Percentiles rank a stretch among this genome's conserved stretches.
Evolutionary conservation across 75 land plant genomes (phyloP).

Genomic region (Pinus taeda): DNA sequence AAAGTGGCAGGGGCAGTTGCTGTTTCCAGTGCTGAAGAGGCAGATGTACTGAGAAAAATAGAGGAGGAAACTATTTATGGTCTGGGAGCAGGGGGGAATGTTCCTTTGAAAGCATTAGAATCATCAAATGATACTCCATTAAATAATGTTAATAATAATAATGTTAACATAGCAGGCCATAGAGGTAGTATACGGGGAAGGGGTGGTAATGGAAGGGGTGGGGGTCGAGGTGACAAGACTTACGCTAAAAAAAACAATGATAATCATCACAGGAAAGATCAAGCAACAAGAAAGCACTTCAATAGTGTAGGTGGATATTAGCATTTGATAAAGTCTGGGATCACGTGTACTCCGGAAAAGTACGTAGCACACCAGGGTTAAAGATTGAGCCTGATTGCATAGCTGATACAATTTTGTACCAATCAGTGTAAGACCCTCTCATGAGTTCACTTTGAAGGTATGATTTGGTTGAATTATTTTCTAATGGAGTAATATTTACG

Average conservation of each 20-base stretch:
- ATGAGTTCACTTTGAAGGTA: no score
- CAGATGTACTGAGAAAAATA: conserved; percentile 46
- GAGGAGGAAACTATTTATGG: conserved; percentile 71
- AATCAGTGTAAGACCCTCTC: no score
- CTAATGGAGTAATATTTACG: no score
- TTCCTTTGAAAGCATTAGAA: conserved; percentile 25
- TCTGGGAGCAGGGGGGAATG: conserved; percentile 92
- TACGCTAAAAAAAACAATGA: conserved; percentile 4
- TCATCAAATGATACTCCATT: conserved; percentile 8
- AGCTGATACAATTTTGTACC: no score
- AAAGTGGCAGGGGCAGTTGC: conserved; percentile 92
- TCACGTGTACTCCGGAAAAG: no score
- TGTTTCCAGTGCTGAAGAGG: conserved; percentile 68
- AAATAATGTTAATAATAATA: background rate
- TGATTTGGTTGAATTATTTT: no score
- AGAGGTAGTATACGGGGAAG: conserved; percentile 15
- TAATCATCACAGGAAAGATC: conserved; percentile 74
- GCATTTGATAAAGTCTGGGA: no score
- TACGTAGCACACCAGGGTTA: no score
- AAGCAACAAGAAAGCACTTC: conserved; percentile 85
- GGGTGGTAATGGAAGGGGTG: conserved; percentile 27
- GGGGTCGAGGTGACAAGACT: conserved; percentile 8
- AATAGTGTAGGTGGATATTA: conserved; percentile 53
- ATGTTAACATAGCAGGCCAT: background rate
- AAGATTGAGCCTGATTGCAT: no score